phyloP scores from a whole-genome alignment of 228 moss, liverwort and hornwort species.

The Sphagnum fallax region DNA sequence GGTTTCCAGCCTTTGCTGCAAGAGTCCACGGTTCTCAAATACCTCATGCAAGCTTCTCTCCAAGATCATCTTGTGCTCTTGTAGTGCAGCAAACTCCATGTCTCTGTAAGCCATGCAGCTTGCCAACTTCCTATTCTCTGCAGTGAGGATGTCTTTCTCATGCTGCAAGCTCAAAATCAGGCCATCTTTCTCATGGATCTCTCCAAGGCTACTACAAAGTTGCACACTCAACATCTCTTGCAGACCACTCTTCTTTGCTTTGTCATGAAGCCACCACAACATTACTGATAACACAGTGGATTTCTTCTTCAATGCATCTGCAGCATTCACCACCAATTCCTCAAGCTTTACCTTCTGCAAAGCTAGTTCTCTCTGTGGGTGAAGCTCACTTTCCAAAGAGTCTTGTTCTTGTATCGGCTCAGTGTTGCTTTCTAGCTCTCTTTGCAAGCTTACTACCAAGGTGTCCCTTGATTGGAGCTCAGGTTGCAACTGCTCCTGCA shows the following conservation, averaged over 20 bases:
- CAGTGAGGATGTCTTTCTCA: slow-evolving; percentile 27
- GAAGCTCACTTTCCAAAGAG: slow-evolving; percentile 19
- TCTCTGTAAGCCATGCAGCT: slow-evolving; percentile 49
- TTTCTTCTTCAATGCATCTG: slow-evolving; percentile 12
- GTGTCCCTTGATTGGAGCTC: no score
- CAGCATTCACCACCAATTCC: slow-evolving; percentile 1
- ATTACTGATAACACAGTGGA: slow-evolving; percentile 22
- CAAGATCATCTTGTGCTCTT: slow-evolving; percentile 23
- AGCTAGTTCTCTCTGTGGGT: neutral
- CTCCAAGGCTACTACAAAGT: slow-evolving; percentile 14
- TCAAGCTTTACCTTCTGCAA: neutral
- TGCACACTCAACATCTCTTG: slow-evolving; percentile 15
- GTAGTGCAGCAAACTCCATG: slow-evolving; percentile 36
- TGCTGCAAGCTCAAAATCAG: slow-evolving; percentile 11
- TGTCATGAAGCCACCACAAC: slow-evolving; percentile 39
- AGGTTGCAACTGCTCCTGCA: no score
- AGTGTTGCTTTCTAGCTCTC: slow-evolving; percentile 14
- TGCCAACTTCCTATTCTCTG: slow-evolving; percentile 37
- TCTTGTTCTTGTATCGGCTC: slow-evolving; percentile 8
- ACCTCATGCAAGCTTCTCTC: slow-evolving; percentile 33
- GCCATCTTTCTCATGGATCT: slow-evolving; percentile 12
- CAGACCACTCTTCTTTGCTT: slow-evolving; percentile 10
- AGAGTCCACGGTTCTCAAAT: slow-evolving; percentile 16
- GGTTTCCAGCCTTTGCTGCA: slow-evolving; percentile 28
- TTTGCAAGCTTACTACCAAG: neutral